Evolutionary conservation across 2,329 filamentous ascomycete genomes (phyloP).

Genomic region (Alternaria sp.): DNA sequence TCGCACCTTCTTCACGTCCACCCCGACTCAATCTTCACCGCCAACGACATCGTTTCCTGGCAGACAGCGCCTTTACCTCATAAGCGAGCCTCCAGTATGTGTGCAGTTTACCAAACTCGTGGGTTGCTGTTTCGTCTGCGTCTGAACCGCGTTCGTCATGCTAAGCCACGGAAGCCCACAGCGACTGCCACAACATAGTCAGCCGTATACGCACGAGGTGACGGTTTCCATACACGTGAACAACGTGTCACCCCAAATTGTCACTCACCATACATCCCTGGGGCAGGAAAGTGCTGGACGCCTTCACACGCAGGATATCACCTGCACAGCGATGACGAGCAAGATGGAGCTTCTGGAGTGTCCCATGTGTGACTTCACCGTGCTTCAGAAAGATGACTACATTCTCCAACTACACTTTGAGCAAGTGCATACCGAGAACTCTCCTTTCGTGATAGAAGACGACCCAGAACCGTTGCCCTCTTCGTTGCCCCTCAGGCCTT

Average conservation of each 20-base stretch:
- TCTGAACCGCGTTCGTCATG: slow-evolving; percentile 17
- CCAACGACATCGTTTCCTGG: background rate
- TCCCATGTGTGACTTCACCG: slow-evolving; percentile 45
- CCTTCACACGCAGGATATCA: slow-evolving; percentile 2
- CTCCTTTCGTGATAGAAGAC: slow-evolving; percentile 45
- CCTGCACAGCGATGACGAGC: slow-evolving; percentile 20
- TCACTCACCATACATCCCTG: background rate
- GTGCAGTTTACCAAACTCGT: slow-evolving; percentile 15
- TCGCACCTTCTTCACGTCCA: slow-evolving; percentile 16
- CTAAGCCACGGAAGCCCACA: slow-evolving; percentile 22
- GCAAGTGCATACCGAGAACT: slow-evolving; percentile 48
- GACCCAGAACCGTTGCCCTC: slow-evolving; percentile 38
- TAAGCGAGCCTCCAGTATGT: slow-evolving; percentile 17
- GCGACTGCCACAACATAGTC: slow-evolving; percentile 10
- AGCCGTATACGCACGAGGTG: slow-evolving; percentile 11
- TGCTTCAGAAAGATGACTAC: slow-evolving; percentile 38
- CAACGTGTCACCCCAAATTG: background rate
- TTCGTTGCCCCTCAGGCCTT: slow-evolving; percentile 27
- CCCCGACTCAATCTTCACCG: slow-evolving; percentile 11
- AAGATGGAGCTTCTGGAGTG: slow-evolving; percentile 38
- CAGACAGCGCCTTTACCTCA: background rate
- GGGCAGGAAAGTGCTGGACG: slow-evolving; percentile 1
- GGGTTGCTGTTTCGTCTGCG: slow-evolving; percentile 3
- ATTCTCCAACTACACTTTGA: slow-evolving; percentile 50
- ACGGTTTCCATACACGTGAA: slow-evolving; percentile 7